Evolutionary conservation across 2,329 filamentous ascomycete species (phyloP).

Genomic region (Talaromyces atroroseus): DNA sequence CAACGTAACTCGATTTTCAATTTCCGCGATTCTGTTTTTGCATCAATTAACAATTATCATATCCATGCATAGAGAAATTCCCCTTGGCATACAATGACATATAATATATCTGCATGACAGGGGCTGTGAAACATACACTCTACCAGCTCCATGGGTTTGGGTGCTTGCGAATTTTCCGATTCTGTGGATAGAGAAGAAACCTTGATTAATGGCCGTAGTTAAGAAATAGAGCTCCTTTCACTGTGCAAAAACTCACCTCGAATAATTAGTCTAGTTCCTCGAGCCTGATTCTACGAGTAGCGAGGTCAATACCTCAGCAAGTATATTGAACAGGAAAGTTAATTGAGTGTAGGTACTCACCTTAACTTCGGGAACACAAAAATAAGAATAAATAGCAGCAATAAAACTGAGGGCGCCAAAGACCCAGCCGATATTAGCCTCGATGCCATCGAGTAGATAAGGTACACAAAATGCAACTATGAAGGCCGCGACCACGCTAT

Average conservation of each 20-base stretch:
- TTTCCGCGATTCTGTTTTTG: background rate
- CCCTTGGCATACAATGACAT: background rate
- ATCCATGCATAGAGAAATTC: background rate
- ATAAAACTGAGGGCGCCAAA: background rate
- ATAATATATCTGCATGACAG: background rate
- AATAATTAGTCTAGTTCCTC: background rate
- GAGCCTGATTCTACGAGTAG: background rate
- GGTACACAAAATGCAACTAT: background rate
- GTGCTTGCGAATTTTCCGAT: background rate
- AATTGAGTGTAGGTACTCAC: background rate
- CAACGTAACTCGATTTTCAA: background rate
- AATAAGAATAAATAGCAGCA: background rate
- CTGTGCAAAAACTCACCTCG: background rate
- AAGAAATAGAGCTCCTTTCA: background rate
- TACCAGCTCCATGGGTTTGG: background rate
- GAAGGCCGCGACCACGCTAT: background rate
- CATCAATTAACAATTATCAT: background rate
- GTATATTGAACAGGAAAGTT: background rate
- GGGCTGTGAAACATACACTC: background rate
- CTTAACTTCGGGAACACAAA: background rate
- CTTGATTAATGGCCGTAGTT: background rate
- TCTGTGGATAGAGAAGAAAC: background rate
- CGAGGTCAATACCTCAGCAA: background rate
- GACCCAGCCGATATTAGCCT: background rate
- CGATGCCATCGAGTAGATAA: background rate